Conservation (phyloP, 768 basidiomycete species). For the Leccinum olivaceopallidum region DNA sequence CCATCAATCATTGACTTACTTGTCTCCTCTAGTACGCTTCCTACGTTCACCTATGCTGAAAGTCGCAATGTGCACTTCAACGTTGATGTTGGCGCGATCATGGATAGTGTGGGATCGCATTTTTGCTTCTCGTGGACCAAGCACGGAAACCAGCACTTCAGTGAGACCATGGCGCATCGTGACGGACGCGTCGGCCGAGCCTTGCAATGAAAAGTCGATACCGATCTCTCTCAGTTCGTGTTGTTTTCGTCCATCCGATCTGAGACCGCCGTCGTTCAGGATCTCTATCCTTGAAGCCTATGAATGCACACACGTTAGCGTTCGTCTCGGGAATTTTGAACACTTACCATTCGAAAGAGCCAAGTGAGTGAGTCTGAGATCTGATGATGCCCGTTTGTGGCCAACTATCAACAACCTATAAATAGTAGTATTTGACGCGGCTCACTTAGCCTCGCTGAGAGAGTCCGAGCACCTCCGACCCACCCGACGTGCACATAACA, state of each 20-base stretch:
- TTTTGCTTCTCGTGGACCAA: conserved; percentile 89
- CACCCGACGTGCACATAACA: background rate
- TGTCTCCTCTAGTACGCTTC: conserved; percentile 79
- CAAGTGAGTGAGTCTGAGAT: background rate
- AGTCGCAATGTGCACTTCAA: conserved; percentile 83
- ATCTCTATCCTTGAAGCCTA: conserved; percentile 66
- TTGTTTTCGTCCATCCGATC: conserved; percentile 91
- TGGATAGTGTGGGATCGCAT: conserved; percentile 77
- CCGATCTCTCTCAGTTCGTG: conserved; percentile 83
- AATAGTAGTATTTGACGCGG: too few relatives aligned
- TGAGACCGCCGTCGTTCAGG: conserved; percentile 81
- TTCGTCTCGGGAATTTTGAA: background rate
- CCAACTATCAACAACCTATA: background rate
- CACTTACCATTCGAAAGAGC: conserved; percentile 7
- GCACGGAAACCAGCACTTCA: conserved; percentile 82
- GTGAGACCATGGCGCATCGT: conserved; percentile 88
- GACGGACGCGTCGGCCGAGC: conserved; percentile 84
- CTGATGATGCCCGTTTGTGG: background rate
- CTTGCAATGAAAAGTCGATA: conserved; percentile 75
- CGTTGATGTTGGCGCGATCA: conserved; percentile 85
- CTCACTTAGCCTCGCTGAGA: too few relatives aligned
- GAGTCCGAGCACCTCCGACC: background rate
- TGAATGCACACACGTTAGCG: background rate
- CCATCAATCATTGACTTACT: conserved; percentile 62
- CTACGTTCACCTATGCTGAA: conserved; percentile 84